A percentile compares a stretch with the other conserved stretches of the same genome.
Conservation (phyloP, 108 stramenopile genomes). For the Skeletonema marinoi region DNA sequence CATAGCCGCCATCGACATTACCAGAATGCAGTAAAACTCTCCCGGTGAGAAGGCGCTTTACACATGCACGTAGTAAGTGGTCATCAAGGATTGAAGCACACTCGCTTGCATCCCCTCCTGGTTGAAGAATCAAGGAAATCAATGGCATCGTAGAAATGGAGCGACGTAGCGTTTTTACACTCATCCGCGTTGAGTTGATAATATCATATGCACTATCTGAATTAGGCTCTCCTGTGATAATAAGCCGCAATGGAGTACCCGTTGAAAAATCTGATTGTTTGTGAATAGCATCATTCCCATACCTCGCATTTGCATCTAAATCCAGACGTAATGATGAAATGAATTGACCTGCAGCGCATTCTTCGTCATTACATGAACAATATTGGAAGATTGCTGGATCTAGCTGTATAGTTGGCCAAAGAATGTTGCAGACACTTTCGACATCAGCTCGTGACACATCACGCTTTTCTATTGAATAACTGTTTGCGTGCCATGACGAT, state of each 20-base stretch:
- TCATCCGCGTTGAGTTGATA: not conserved
- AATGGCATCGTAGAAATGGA: conserved; percentile 10
- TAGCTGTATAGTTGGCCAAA: not conserved
- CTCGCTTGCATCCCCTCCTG: not conserved
- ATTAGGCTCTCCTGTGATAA: not conserved
- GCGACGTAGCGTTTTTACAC: not conserved
- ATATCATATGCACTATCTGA: not conserved
- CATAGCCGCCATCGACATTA: not conserved
- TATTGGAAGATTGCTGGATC: not conserved
- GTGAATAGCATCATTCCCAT: not conserved
- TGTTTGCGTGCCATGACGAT: not conserved
- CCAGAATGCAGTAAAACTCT: conserved; percentile 7
- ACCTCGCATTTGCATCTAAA: not conserved
- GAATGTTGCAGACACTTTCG: not conserved
- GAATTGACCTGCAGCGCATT: not conserved
- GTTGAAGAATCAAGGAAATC: conserved; percentile 31
- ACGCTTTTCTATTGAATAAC: not conserved
- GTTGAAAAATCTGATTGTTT: not conserved
- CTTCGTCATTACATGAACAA: not conserved
- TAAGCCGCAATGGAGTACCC: not conserved
- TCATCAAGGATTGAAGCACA: not conserved
- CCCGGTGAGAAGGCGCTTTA: conserved; percentile 39
- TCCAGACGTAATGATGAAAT: not conserved
- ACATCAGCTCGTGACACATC: not conserved
- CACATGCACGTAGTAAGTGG: conserved; percentile 32